These are phyloP conservation scores for Debaryomycetaceae sp. DNA, from an alignment of 1,139 yeast species.

Conservation along the genomic window DNA sequence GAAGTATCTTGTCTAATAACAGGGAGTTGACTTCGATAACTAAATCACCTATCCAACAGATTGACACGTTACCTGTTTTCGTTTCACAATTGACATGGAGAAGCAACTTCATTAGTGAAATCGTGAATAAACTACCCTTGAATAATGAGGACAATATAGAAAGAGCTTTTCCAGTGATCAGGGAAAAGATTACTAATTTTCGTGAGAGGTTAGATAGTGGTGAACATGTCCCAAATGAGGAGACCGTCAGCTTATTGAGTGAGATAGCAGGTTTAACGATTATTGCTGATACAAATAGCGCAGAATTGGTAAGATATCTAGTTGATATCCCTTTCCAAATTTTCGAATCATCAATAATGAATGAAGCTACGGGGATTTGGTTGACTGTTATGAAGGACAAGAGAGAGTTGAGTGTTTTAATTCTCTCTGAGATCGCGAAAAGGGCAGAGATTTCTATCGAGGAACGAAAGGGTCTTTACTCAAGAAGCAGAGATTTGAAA, in stretches of 20 bases:
- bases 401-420: constrained; percentile 53
- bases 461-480: constrained; percentile 61
- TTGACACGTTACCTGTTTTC: constrained; percentile 67
- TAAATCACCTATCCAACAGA: constrained; percentile 24
- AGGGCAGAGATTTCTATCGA: constrained; percentile 69
- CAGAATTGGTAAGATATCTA: constrained; percentile 52
- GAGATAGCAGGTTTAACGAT: constrained; percentile 48
- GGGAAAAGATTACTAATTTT: constrained; percentile 13
- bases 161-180: constrained; percentile 21
- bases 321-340: constrained; percentile 70
- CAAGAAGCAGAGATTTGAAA: constrained; percentile 52
- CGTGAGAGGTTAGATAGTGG: constrained; percentile 10
- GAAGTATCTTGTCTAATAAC: constrained; percentile 62
- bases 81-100: constrained; percentile 80
- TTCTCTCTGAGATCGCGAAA: constrained; percentile 65
- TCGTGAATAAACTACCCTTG: constrained; percentile 33
- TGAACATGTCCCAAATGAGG: constrained; percentile 18
- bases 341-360: constrained; percentile 61
- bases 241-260: constrained; percentile 45
- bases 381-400: constrained; percentile 68
- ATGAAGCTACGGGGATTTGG: constrained; percentile 76
- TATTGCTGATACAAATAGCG: constrained; percentile 42
- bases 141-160: constrained; percentile 29
- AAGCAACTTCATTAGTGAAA: constrained; percentile 44
- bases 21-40: constrained; percentile 46